Base-by-base conservation (phyloP, 192 early-diverging fungal species). In the Podila clonocystis region DNA sequence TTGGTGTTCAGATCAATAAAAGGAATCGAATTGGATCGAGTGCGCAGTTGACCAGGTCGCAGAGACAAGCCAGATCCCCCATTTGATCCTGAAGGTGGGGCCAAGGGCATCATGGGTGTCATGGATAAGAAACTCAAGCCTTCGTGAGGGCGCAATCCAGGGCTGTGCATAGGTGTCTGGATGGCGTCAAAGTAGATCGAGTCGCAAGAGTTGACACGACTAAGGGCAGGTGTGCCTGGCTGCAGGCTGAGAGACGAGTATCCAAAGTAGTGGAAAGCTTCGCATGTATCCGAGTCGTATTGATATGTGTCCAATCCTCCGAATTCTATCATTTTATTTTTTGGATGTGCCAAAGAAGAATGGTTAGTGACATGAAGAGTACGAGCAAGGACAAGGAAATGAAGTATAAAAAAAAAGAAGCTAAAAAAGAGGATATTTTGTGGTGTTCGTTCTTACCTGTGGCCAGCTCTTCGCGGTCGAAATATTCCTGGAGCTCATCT, bases 151-250 rank as follows among this genome's bases (percentile, higher is more conserved):
- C 77, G 77, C 62, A 80, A 28, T 31, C 61, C 50, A 24, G 77
- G 77, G 28, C 77, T 80, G 58, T 80, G 77, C 28, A 50, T 61
- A 9, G 77, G 77, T 24, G 77, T 73, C 11, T 70, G 72, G 29
- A 48, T 80, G 45, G 77, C 77, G 22, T 80, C 77, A 48, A 65
- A 80, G 22, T 80, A 80, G 28, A 80, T 80, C 0, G 77, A 80
- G 66, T 80, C 77, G 58, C 77, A 80, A 29, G 77, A 80, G 31
- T 80, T 80, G 62, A 80, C 77, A 15, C 77, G 65, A 62, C 77
- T 80, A 57, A 80, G 70, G 17, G 77, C 68, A 3, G 77, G 77
- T 24, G 77, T 80, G 36, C 71, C 71, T 29, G 67, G 57, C 34
- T 72, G 77, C 1, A 73, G 55, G 58, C 66, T 65, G 48, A 68